A percentile compares a stretch with the other conserved stretches of the same genome.
These are phyloP conservation scores for Oenanthe sinensis DNA, from an alignment of 129 eudicot species.

Conservation along the genomic window DNA sequence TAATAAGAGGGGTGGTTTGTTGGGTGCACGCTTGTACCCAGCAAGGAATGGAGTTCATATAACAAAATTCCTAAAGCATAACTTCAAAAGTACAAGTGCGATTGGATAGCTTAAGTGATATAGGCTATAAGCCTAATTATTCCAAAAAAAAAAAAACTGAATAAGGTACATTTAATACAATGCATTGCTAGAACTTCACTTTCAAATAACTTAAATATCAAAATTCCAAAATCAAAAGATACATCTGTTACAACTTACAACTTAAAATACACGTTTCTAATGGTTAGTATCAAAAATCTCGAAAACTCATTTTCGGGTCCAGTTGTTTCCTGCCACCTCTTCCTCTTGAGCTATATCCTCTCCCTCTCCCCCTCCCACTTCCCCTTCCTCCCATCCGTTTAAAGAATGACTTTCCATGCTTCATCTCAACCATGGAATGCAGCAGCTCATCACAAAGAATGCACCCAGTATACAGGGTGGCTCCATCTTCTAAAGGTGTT, in stretches of 20 bases:
- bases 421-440: constrained; percentile 82
- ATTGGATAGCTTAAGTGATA: no score
- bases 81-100: not conserved
- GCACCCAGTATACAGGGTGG: constrained; percentile 64
- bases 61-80: not conserved
- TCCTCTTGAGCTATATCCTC: constrained; percentile 21
- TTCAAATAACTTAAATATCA: not conserved
- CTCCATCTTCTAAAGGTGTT: constrained; percentile 74
- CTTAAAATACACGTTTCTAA: not conserved
- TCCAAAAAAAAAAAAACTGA: no score
- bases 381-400: constrained; percentile 43
- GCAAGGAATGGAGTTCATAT: not conserved
- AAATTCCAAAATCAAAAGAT: not conserved
- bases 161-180: not conserved
- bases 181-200: not conserved
- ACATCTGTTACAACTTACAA: not conserved
- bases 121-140: no score
- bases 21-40: not conserved
- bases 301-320: constrained; percentile 84
- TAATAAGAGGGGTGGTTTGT: constrained; percentile 30
- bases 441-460: constrained; percentile 77
- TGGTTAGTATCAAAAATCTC: constrained; percentile 38
- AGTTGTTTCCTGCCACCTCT: constrained; percentile 36
- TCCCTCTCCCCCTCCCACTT: constrained; percentile 27
- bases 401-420: constrained; percentile 65